Percentiles rank a stretch among this genome's conserved stretches.
phyloP scores from a whole-genome alignment of 495 filamentous ascomycete genomes.

The Hypoxylon intermedium region DNA sequence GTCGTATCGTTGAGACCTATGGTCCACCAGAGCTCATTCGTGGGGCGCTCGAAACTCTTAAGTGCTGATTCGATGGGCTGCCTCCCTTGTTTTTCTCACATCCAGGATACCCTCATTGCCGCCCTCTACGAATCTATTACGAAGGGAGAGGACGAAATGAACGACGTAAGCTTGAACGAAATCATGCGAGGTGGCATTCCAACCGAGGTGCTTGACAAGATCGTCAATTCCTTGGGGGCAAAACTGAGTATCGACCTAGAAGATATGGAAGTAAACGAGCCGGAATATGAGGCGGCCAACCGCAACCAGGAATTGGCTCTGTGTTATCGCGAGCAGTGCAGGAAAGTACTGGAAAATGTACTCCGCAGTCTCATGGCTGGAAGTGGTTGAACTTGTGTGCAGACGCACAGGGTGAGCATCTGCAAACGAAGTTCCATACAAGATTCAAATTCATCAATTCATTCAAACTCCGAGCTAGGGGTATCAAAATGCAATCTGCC shows the following conservation, averaged over 20 bases:
- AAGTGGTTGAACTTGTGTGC: constrained; percentile 9
- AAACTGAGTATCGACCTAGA: constrained; percentile 44
- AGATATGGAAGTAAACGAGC: constrained; percentile 42
- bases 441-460: constrained; percentile 30
- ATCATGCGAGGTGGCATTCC: constrained; percentile 37
- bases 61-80: constrained; percentile 29
- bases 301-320: constrained; percentile 51
- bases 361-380: constrained; percentile 37
- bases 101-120: constrained; percentile 51
- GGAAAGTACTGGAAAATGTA: constrained; percentile 46
- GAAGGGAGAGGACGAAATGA: constrained; percentile 12
- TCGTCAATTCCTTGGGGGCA: constrained; percentile 35
- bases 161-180: constrained; percentile 24
- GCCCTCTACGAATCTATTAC: constrained; percentile 40
- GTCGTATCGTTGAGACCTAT: constrained; percentile 53
- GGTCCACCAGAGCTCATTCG: constrained; percentile 45
- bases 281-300: constrained; percentile 42
- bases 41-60: constrained; percentile 41
- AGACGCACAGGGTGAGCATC: constrained; percentile 1
- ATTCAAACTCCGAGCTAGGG: constrained; percentile 35
- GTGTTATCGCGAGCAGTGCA: constrained; percentile 51
- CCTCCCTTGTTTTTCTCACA: constrained; percentile 47
- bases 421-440: too few species aligned
- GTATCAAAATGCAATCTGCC: constrained; percentile 41
- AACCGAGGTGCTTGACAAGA: constrained; percentile 22